Evolutionary conservation across 1,284 basidiomycete genomes (phyloP), one percentile per base, ranked within the genome.

Genomic region (Neolentinus lepideus): DNA sequence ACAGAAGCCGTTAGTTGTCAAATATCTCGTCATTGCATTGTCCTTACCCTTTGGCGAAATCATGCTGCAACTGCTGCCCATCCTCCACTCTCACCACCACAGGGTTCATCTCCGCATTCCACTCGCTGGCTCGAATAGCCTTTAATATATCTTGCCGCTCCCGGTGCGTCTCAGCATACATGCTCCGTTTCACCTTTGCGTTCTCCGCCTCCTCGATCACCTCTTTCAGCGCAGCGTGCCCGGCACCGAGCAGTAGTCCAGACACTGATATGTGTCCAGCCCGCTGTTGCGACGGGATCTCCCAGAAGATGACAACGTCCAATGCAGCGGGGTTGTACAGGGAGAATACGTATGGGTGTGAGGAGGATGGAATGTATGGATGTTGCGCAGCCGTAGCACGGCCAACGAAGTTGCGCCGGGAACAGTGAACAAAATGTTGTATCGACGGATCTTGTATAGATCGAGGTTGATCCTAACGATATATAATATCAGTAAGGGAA

Each of bases 151-250:
- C 80, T 59, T 71, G 69, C 63, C 84, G 83, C 67, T 93, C 83
- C 52, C 86, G 76, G 56, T 81, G 82, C 3, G 92, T 94, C 73
- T 96, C 92, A 19, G 90, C 90, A 66, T 93, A 97, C 81, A 96
- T 90, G 58, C 84, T 92, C 58, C 86, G 80, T 64, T 81, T 88
- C 21, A 76, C 76, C 66, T 90, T 90, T n/a, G 77, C 77, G 46
- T 69, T 75, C 62, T 84, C 79, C 3, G 80, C 78, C 14, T 77
- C 75, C 38, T 81, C 75, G 9, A 88, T 75, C 43, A 83, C 72
- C 50, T 75, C 73, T 31, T 78, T 73, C 56, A 93, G 71, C 12
- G 75, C 71, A 16, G 83, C 87, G 66, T 89, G 86, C 1, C 75
- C 68, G 9, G 89, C 87, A 3, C 90, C 88, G 3, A 91, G 74